phyloP scores from a whole-genome alignment of 768 basidiomycete species.

The Suillus clintonianus region DNA sequence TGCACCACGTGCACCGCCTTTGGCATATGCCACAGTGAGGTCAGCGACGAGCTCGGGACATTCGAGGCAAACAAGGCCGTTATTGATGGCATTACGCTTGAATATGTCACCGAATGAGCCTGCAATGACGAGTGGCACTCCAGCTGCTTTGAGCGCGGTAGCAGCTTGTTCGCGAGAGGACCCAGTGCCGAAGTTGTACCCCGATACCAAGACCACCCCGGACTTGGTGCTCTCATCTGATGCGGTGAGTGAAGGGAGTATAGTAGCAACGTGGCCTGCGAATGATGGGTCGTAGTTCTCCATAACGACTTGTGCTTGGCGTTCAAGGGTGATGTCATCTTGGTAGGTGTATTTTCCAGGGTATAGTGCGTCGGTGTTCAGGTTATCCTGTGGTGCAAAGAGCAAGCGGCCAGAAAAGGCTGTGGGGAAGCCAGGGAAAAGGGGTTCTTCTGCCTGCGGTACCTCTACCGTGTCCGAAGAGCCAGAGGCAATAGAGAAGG shows the following conservation, averaged over 20 bases:
- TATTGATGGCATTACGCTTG: constrained; percentile 99
- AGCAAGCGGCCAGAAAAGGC: constrained; percentile 83
- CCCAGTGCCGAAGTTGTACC: constrained; percentile 98
- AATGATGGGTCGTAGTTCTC: constrained; percentile 97
- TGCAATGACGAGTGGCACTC: constrained; percentile 91
- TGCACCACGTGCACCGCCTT: constrained; percentile 70
- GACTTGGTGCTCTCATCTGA: constrained; percentile 37
- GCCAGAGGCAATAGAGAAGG: constrained; percentile 51
- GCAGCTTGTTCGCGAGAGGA: constrained; percentile 98
- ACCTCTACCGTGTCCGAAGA: constrained; percentile 28
- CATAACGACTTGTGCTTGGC: constrained; percentile 97
- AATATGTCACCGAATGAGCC: constrained; percentile 99
- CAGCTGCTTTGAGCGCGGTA: constrained; percentile 93
- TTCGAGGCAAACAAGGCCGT: constrained; percentile 94
- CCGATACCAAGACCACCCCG: constrained; percentile 84
- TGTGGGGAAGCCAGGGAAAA: constrained; percentile 82
- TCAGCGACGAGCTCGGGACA: constrained; percentile 87
- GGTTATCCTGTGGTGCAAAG: constrained; percentile 94
- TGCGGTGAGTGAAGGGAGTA: constrained; percentile 27
- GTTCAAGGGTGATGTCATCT: constrained; percentile 94
- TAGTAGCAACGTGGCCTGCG: constrained; percentile 63
- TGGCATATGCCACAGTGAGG: constrained; percentile 73
- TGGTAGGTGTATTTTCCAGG: constrained; percentile 99
- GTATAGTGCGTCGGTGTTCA: constrained; percentile 98
- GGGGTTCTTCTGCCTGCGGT: constrained; percentile 50